Conservation (phyloP, 2,329 filamentous ascomycete genomes). For the Penicillium rolfsii region DNA sequence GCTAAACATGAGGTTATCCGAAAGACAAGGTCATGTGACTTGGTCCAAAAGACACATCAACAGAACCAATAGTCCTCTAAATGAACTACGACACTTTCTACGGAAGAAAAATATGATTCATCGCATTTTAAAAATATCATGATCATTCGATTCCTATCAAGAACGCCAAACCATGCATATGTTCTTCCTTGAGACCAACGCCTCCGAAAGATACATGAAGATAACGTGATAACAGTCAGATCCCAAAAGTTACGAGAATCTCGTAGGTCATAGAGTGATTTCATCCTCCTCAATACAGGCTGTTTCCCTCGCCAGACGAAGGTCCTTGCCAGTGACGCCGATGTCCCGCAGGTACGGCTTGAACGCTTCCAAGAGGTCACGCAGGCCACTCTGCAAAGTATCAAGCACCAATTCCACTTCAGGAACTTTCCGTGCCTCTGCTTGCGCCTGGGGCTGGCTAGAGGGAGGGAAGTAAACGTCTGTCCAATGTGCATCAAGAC, state of each 20-base stretch:
- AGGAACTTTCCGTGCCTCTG: conserved; percentile 47
- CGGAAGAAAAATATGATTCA: background rate
- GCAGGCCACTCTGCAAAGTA: conserved; percentile 67
- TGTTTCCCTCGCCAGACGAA: conserved; percentile 73
- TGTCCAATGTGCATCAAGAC: conserved; percentile 71
- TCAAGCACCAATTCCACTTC: conserved; percentile 74
- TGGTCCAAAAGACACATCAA: background rate
- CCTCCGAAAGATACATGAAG: conserved; percentile 19
- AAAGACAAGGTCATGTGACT: conserved; percentile 27
- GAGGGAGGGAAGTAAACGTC: conserved; percentile 63
- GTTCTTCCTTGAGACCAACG: conserved; percentile 24
- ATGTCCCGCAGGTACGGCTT: conserved; percentile 73
- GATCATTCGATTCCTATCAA: conserved; percentile 10
- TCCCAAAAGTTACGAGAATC: conserved; percentile 5
- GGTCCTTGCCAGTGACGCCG: conserved; percentile 69
- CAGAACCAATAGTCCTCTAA: background rate
- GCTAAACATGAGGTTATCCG: conserved; percentile 15
- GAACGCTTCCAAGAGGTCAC: conserved; percentile 70
- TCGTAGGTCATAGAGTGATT: conserved; percentile 24
- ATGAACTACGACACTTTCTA: background rate
- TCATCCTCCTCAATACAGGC: conserved; percentile 36
- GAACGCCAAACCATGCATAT: conserved; percentile 37
- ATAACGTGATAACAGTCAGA: conserved; percentile 13
- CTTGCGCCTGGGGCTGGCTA: conserved; percentile 35
- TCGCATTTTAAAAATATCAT: background rate